Conservation (phyloP, 345 rosid species). For the Diplotaxis tenuifolia region DNA sequence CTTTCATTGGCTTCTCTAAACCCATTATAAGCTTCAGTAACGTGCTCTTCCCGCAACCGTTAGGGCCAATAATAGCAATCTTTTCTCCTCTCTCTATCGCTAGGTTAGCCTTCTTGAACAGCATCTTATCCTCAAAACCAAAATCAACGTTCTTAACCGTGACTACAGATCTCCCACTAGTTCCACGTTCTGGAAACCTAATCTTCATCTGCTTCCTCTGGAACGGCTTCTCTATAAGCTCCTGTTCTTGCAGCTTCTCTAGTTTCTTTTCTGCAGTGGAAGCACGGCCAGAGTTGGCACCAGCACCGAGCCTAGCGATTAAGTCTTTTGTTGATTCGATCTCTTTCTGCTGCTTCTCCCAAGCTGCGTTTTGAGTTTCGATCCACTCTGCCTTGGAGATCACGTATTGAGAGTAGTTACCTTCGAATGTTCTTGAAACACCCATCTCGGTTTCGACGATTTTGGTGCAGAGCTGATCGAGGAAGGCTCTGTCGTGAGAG, state of each 20-base stretch:
- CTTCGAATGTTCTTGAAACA: constrained; percentile 72
- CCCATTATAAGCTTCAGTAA: constrained; percentile 84
- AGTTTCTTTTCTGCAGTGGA: constrained; percentile 94
- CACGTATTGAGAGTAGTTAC: constrained; percentile 83
- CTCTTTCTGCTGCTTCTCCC: constrained; percentile 93
- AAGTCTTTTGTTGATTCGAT: constrained; percentile 75
- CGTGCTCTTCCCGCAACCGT: constrained; percentile 95
- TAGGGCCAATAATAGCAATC: constrained; percentile 87
- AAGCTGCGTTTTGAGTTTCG: constrained; percentile 65
- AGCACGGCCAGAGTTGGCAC: constrained; percentile 89
- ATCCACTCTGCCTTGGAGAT: constrained; percentile 69
- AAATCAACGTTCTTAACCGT: constrained; percentile 66
- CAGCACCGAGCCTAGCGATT: constrained; percentile 70
- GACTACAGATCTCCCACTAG: constrained; percentile 78
- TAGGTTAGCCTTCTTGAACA: constrained; percentile 72
- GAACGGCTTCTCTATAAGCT: constrained; percentile 87
- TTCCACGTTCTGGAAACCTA: constrained; percentile 92
- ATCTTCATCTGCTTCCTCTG: constrained; percentile 89
- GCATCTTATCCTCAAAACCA: constrained; percentile 70
- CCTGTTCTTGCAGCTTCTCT: constrained; percentile 80
- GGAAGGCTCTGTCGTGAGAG: constrained; percentile 93
- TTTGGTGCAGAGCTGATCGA: constrained; percentile 90
- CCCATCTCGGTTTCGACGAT: constrained; percentile 96
- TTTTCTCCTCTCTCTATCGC: constrained; percentile 81
- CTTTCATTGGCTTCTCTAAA: constrained; percentile 62